Base-by-base conservation (phyloP, 257 asterid species). In the Solanum rostratum region DNA sequence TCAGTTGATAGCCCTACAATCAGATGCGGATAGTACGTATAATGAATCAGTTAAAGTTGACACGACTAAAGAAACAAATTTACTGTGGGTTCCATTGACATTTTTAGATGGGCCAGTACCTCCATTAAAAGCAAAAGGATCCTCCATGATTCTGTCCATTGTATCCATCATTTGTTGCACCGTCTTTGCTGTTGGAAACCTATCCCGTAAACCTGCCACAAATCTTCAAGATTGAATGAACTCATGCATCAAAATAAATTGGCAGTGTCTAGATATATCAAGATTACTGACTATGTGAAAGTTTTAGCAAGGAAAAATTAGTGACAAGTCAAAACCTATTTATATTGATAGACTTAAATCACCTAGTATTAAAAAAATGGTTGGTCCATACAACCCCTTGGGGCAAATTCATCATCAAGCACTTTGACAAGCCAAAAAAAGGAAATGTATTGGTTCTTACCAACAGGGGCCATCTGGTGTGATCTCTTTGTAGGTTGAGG, bases 91-190 rank as follows among this genome's bases (percentile, higher is more conserved):
- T 33, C 39, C 6, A 33, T 33, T 33, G 6, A 33, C 39, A 33
- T 33, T 33, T 6, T 41, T 41, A 41, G 45, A 41, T 41, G 9
- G 7, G 45, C 45, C 45, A 6, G 7, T 41, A 41, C 78, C 80
- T 29, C 85, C 71, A 46, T 54, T 79, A 80, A 89, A 90, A 20
- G 88, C 88, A 1, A 89, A 37, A 41, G 96, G 97, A 59, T 91
- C 97, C 19, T 93, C 98, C 87, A 92, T 86, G 43, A 94, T 22
- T 18, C 92, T 90, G 8, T 94, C 96, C 98, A 94, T 94, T 39
- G 97, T 91, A 7, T 93, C 98, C 92, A 94, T 87, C 98, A 94
- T 93, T 65, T 94, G 96, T 57, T 94, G 95, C 85, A 94, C 91
- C 71, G 98, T 94, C 53, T 91, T 92, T 14, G 97, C 94, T 7